Evolutionary conservation across 352 stramenopile species (phyloP).

Genomic region (Phytophthora tentaculata): DNA sequence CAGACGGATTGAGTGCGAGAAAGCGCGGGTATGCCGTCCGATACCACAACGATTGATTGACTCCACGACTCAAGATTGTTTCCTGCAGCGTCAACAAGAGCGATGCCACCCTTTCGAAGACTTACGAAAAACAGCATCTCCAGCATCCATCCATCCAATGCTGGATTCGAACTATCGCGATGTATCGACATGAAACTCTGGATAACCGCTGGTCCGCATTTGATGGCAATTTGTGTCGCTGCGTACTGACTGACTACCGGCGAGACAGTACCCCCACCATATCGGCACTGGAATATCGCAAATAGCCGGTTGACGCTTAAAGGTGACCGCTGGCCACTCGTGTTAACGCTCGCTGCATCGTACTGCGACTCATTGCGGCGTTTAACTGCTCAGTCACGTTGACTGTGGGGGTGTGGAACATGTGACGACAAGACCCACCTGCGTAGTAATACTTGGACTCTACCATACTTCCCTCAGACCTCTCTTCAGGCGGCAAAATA

Average conservation of each 20-base stretch:
- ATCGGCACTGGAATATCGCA: background rate
- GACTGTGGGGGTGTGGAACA: too few species aligned
- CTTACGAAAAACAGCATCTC: slow-evolving; percentile 22
- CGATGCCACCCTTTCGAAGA: slow-evolving; percentile 11
- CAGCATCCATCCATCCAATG: slow-evolving; percentile 23
- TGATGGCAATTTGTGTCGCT: slow-evolving; percentile 15
- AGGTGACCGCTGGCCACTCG: background rate
- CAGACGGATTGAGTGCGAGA: slow-evolving; percentile 5
- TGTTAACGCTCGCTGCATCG: background rate
- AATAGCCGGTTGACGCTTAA: background rate
- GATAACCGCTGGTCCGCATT: slow-evolving; percentile 3
- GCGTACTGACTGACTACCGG: slow-evolving; percentile 5
- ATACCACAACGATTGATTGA: slow-evolving; percentile 7
- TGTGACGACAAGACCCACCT: background rate
- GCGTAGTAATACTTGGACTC: background rate
- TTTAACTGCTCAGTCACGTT: background rate
- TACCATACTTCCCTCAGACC: background rate
- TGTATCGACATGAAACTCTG: slow-evolving; percentile 12
- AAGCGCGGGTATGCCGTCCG: slow-evolving; percentile 10
- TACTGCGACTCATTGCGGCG: background rate
- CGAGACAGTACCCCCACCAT: background rate
- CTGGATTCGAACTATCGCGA: background rate
- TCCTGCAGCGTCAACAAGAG: slow-evolving; percentile 8
- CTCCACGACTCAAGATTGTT: slow-evolving; percentile 1
- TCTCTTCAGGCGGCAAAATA: background rate